Percentiles rank a stretch among this genome's conserved stretches.
Evolutionary conservation across 192 early-diverging fungal genomes (phyloP).

Genomic region (Chytriomyces sp.): DNA sequence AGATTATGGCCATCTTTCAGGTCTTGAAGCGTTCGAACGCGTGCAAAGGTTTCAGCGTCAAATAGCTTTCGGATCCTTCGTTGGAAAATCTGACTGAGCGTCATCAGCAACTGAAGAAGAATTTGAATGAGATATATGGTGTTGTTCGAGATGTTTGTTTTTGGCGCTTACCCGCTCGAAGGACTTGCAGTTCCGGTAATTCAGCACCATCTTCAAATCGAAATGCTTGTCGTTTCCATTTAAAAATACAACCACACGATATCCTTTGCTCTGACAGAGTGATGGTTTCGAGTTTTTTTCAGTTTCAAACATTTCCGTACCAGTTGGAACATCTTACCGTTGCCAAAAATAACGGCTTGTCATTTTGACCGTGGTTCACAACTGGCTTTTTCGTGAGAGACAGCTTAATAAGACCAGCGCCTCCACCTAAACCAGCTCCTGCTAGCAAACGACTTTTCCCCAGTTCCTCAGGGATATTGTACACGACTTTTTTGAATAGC

Average conservation of each 20-base stretch:
- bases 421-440: slow-evolving; percentile 16
- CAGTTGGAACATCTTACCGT: slow-evolving; percentile 31
- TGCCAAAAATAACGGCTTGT: slow-evolving; percentile 47
- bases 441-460: slow-evolving; percentile 20
- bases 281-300: no score
- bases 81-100: slow-evolving; percentile 13
- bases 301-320: no score
- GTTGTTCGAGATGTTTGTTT: no score
- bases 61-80: slow-evolving; percentile 41
- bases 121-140: no score
- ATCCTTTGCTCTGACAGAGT: slow-evolving; percentile 53
- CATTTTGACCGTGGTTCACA: slow-evolving; percentile 9
- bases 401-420: slow-evolving; percentile 13
- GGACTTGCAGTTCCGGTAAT: slow-evolving; percentile 59
- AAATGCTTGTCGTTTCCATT: slow-evolving; percentile 47
- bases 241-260: slow-evolving; percentile 50
- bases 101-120: slow-evolving; percentile 25
- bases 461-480: slow-evolving; percentile 35
- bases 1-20: slow-evolving; percentile 52
- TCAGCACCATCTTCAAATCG: slow-evolving; percentile 51
- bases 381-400: slow-evolving; percentile 6
- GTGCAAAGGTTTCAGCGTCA: slow-evolving; percentile 51
- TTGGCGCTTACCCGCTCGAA: slow-evolving; percentile 54
- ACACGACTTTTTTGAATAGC: slow-evolving; percentile 47
- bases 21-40: slow-evolving; percentile 48